Evolutionary conservation across 208 protist species (phyloP), one percentile per base, ranked within the genome.

Genomic region (Porcisia hertigi): DNA sequence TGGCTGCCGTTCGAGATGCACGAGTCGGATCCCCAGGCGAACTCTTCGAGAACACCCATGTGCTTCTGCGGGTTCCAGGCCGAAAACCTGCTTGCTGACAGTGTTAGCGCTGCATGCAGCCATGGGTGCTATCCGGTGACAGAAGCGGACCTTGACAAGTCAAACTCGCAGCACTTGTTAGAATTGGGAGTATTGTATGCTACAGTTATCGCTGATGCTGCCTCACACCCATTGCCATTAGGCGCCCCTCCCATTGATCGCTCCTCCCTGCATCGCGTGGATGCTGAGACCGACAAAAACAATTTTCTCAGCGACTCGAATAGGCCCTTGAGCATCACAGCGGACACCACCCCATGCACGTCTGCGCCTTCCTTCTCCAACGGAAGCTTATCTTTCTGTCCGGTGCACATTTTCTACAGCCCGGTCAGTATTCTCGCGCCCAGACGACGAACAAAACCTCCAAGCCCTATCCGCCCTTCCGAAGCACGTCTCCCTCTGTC

Each of bases 1-100:
- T 82, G 78, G 78, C 1, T 66, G 36, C 78, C 78, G 12, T 82
- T 59, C 53, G 78, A 82, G 58, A 71, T 49, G 5, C 45, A n/a
- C 60, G 73, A 82, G 47, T 75, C 53, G 9, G 78, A 77, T 9
- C 7, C 47, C 20, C 8, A 30, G 36, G 30, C 73, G 23, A 23
- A 60, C 4, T 52, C 47, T 2, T 34, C 25, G 11, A 20, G 7
- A 12, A 45, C 54, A 8, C 34, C 71, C 41, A 36, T 45, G 73
- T 82, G 73, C 69, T 57, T 70, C 25, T 82, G 78, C 49, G 73
- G 73, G 36, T 75, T 64, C 60, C 59, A 64, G 11, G 23, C 47
- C 2, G 5, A 54, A n/a, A 20, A 25, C 4, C 39, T 55, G 43
- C 30, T 54, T 58, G 43, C 14, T 41, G 16, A 66, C 49, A 45